phyloP scores from a whole-genome alignment of 2,329 filamentous ascomycete species.

The Fusarium mangiferae region DNA sequence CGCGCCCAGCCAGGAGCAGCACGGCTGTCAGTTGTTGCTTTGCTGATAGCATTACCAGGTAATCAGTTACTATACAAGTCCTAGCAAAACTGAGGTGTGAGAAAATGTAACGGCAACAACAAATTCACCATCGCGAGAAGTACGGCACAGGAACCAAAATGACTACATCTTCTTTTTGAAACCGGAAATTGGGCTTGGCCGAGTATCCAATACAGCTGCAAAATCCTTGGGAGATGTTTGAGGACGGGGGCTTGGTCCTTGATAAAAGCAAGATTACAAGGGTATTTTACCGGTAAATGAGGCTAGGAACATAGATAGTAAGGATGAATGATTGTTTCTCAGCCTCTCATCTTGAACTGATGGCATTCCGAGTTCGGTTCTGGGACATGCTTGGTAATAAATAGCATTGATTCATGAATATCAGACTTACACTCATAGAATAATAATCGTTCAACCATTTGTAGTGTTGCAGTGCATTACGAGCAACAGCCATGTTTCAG shows the following conservation, averaged over 20 bases:
- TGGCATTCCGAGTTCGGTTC: not conserved
- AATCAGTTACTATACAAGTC: not conserved
- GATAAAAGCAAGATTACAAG: conserved; percentile 36
- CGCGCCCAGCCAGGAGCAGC: conserved; percentile 40
- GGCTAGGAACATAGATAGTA: not conserved
- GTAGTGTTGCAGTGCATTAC: not conserved
- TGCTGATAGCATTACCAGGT: conserved; percentile 18
- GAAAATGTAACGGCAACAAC: not conserved
- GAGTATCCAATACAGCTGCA: conserved; percentile 5
- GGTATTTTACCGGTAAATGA: conserved; percentile 24
- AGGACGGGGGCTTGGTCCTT: conserved; percentile 12
- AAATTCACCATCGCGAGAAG: not conserved
- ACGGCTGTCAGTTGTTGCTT: conserved; percentile 4
- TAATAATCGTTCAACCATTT: not conserved
- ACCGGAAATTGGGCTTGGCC: conserved; percentile 24
- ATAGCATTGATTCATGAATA: not conserved
- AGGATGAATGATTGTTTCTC: not conserved
- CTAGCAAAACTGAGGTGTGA: not conserved
- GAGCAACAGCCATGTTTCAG: not conserved
- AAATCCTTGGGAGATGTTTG: conserved; percentile 25
- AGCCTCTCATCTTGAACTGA: not conserved
- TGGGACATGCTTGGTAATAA: not conserved
- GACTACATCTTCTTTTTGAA: conserved; percentile 25
- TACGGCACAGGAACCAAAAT: not conserved
- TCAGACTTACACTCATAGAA: not conserved